These are phyloP conservation scores for Barnettozyma sp. DNA, from an alignment of 805 yeast species.

Conservation along the genomic window DNA sequence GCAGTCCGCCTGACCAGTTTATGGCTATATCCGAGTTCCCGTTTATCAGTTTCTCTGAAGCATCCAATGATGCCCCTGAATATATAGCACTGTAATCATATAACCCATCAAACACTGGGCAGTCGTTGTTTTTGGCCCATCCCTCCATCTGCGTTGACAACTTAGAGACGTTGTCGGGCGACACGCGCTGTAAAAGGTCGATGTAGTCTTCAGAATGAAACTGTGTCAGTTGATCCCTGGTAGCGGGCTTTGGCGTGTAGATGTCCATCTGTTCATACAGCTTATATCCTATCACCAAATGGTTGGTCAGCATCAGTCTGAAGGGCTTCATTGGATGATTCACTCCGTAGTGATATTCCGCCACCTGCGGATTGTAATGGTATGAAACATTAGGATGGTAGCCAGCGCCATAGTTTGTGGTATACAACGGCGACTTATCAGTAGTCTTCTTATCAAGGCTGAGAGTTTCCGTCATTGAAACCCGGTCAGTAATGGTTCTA, in stretches of 20 bases:
- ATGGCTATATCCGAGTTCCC: conserved; percentile 88
- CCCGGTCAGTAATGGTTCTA: too few relatives aligned
- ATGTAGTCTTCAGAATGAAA: conserved; percentile 97
- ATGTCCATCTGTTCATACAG: conserved; percentile 95
- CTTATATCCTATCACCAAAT: conserved; percentile 94
- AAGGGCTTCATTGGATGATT: conserved; percentile 99
- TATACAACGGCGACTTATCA: conserved; percentile 39
- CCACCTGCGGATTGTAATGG: conserved; percentile 71
- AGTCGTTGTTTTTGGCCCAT: conserved; percentile 95
- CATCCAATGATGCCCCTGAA: conserved; percentile 89
- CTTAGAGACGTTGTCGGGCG: conserved; percentile 86
- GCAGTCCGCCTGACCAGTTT: conserved; percentile 90
- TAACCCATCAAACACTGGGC: conserved; percentile 76
- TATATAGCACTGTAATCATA: conserved; percentile 72
- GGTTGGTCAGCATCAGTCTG: conserved; percentile 97
- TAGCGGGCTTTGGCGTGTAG: conserved; percentile 89
- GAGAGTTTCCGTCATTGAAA: conserved; percentile 27
- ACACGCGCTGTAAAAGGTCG: conserved; percentile 82
- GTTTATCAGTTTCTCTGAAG: conserved; percentile 72
- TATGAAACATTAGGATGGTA: conserved; percentile 65
- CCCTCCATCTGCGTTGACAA: conserved; percentile 83
- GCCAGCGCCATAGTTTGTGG: conserved; percentile 29
- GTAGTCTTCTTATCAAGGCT: conserved; percentile 34
- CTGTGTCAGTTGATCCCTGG: conserved; percentile 96
- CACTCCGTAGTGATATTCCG: conserved; percentile 59